Conservation (phyloP, 2,329 filamentous ascomycete genomes). For the Monascus ruber region DNA sequence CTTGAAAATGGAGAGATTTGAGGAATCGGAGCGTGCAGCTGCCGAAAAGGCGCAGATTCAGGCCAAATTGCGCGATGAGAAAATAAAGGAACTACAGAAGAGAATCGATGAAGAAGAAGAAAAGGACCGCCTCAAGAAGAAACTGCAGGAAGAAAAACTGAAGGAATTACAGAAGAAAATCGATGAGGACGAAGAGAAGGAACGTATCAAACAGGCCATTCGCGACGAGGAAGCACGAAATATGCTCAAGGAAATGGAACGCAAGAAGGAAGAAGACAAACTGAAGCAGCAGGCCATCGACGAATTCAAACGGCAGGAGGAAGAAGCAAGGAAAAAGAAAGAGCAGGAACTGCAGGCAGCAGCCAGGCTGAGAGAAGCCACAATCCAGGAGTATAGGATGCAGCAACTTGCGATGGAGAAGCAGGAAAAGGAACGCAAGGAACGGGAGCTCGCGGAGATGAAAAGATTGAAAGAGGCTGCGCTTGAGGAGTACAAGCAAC, state of each 20-base stretch:
- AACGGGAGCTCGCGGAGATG: slow-evolving; percentile 20
- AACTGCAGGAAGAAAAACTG: slow-evolving; percentile 19
- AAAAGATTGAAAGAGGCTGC: slow-evolving; percentile 30
- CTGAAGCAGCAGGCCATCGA: slow-evolving; percentile 32
- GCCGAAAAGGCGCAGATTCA: slow-evolving; percentile 1
- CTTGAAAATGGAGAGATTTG: slow-evolving; percentile 10
- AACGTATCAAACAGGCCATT: slow-evolving; percentile 25
- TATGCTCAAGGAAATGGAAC: slow-evolving; percentile 23
- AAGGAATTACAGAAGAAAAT: slow-evolving; percentile 21
- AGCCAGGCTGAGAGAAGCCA: slow-evolving; percentile 18
- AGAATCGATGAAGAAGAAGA: slow-evolving; percentile 12
- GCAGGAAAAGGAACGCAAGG: slow-evolving; percentile 24
- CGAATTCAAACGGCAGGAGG: slow-evolving; percentile 25
- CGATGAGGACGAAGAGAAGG: slow-evolving; percentile 36
- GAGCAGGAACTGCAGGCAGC: slow-evolving; percentile 15
- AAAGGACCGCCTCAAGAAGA: slow-evolving; percentile 19
- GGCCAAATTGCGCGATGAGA: slow-evolving; percentile 8
- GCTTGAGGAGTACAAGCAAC: slow-evolving; percentile 24
- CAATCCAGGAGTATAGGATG: slow-evolving; percentile 8
- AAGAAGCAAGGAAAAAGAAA: slow-evolving; percentile 24
- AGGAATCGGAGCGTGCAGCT: slow-evolving; percentile 22
- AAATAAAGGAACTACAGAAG: slow-evolving; percentile 6
- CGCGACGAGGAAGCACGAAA: slow-evolving; percentile 35
- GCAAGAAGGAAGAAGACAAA: slow-evolving; percentile 16
- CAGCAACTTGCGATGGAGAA: slow-evolving; percentile 33